These are phyloP conservation scores for Suhomyces coccinellae DNA, from an alignment of 1,139 yeast genomes.

Conservation along the genomic window DNA sequence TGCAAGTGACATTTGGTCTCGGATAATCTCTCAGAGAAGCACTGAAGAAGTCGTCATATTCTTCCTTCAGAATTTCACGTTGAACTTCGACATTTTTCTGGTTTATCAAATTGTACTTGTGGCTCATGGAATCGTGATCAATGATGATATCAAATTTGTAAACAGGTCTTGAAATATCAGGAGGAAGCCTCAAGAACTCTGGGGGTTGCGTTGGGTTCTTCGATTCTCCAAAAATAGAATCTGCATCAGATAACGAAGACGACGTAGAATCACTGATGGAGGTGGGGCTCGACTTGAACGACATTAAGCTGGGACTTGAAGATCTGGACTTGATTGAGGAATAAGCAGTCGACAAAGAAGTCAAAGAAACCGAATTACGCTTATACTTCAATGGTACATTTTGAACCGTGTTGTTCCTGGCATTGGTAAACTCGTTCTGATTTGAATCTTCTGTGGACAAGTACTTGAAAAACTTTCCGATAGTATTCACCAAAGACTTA, in stretches of 20 bases:
- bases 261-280: slow-evolving; percentile 40
- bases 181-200: slow-evolving; percentile 45
- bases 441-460: slow-evolving; percentile 34
- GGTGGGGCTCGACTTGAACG: slow-evolving; percentile 43
- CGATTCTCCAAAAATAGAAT: slow-evolving; percentile 15
- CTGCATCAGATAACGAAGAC: slow-evolving; percentile 34
- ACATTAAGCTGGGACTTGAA: slow-evolving; percentile 46
- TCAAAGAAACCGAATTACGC: slow-evolving; percentile 38
- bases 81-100: slow-evolving; percentile 12
- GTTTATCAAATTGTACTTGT: slow-evolving; percentile 28
- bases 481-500: slow-evolving; percentile 35
- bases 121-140: slow-evolving; percentile 45
- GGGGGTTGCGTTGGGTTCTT: slow-evolving; percentile 37
- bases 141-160: slow-evolving; percentile 49
- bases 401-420: slow-evolving; percentile 8
- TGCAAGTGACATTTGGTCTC: slow-evolving; percentile 10
- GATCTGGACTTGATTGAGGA: slow-evolving; percentile 39
- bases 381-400: slow-evolving; percentile 14
- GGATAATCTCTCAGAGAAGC: slow-evolving; percentile 17
- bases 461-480: slow-evolving; percentile 41
- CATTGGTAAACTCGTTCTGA: slow-evolving; percentile 6
- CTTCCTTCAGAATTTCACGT: not conserved
- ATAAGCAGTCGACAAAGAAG: slow-evolving; percentile 41
- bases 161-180: slow-evolving; percentile 48
- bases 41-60: slow-evolving; percentile 9